Conservation (phyloP, 345 rosid species). For the Turritis glabra region DNA sequence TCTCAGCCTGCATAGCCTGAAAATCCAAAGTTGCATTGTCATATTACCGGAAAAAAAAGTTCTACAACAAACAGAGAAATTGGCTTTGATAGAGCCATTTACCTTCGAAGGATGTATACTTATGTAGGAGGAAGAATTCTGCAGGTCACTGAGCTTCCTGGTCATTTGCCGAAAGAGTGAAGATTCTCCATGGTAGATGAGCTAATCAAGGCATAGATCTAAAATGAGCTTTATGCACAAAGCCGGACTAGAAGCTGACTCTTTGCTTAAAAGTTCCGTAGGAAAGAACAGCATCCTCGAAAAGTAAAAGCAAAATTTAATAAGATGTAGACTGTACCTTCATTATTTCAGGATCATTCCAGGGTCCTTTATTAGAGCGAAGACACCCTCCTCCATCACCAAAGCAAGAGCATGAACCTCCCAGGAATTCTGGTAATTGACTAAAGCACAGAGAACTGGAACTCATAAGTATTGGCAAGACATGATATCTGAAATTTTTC, state of each 20-base stretch:
- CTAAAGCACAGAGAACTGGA: slow-evolving; percentile 45
- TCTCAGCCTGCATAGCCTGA: slow-evolving; percentile 61
- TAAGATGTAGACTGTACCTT: slow-evolving; percentile 54
- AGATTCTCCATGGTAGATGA: slow-evolving; percentile 63
- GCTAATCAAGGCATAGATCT: slow-evolving; percentile 44
- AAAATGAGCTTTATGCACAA: slow-evolving; percentile 28
- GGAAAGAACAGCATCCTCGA: neutral
- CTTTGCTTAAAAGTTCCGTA: neutral
- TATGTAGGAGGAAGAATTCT: slow-evolving; percentile 45
- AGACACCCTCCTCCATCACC: slow-evolving; percentile 91
- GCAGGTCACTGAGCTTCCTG: slow-evolving; percentile 50
- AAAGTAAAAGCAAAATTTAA: neutral
- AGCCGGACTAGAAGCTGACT: slow-evolving; percentile 25
- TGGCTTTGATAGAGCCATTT: slow-evolving; percentile 20
- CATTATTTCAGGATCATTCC: slow-evolving; percentile 89
- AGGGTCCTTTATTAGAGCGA: slow-evolving; percentile 91
- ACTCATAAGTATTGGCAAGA: slow-evolving; percentile 21
- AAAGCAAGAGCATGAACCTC: slow-evolving; percentile 88
- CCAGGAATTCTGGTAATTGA: slow-evolving; percentile 94
- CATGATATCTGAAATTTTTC: neutral
- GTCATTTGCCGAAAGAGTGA: slow-evolving; percentile 60
- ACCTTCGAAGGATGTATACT: slow-evolving; percentile 61
- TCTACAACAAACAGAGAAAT: neutral
- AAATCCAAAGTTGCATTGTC: slow-evolving; percentile 10
- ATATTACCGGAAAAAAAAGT: slow-evolving; percentile 14